Base-by-base conservation (phyloP, 768 basidiomycete species). In the Rossbeevera mucosa region DNA sequence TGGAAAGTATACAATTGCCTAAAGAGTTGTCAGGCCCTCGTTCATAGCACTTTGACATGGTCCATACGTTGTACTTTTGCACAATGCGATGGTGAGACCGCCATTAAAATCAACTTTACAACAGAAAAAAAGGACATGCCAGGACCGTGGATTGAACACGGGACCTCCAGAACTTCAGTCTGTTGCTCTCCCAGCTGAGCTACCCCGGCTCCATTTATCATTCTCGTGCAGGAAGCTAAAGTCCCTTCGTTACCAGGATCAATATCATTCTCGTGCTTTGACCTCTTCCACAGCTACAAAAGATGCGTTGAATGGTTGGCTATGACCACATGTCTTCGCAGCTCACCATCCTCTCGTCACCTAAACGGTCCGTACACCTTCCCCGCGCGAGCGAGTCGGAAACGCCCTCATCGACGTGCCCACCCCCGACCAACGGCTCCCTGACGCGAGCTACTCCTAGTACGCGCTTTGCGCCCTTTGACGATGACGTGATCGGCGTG, bases 1-100 rank as follows among this genome's bases (percentile, higher is more conserved):
- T 55, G 93, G 94, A 29, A 86, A 90, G 58, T 97, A 97, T 62
- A 92, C 91, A 21, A 89, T 93, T 56, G 76, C 80, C 9, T 78
- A 48, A 63, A 26, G n/a, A 16, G 20, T 50, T 29, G 40, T 21
- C n/a, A 18, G 20, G 18, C 36, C 29, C 29, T 29, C 12, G 29
- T 29, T 18, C 2, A 7, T 36, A 5, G 12, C 21, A 20, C 21
- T 13, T 21, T 22, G 41, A 42, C 22, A 42, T 42, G 41, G 36
- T 18, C 18, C 11, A 18, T 38, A 38, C 5, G 36, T 38, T 38
- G 36, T 38, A 33, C 31, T 7, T 33, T 16, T 33, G 31, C 16
- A 16, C 30, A 30, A 6, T 31, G 28, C 9, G 28, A 28, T 11
- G 29, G 29, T 29, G 29, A 29, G 64, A 38, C 13, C 2, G 8